Base-by-base conservation (phyloP, 2,329 filamentous ascomycete genomes). In the Diplodia sapinea region DNA sequence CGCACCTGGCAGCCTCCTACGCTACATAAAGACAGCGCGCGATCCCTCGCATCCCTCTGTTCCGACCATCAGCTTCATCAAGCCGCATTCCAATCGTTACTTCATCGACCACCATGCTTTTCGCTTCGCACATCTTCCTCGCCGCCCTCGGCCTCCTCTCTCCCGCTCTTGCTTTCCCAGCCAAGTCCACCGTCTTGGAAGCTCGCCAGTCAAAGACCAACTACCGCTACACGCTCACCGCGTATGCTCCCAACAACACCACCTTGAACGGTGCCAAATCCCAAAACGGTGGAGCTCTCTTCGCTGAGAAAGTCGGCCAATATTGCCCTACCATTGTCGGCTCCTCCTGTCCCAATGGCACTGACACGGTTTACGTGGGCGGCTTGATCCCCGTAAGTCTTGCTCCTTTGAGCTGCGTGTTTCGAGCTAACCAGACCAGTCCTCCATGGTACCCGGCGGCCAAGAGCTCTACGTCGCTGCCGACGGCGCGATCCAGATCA, bases 391-490 rank as follows among this genome's bases (percentile, higher is more conserved):
- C 72, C 11, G 70, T 73, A 64, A 69, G 65, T 65, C 23, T 11
- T 54, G 26, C 36, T 13, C 11, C 17, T 33, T 38, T n/a, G 26
- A 13, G 31, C 3, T 26, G 17, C 26, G 20, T 15, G 26, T 13
- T 4, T 9, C 33, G 8, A 23, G 9, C 62, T 40, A 1, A 33
- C 40, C 33, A 33, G 20, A 9, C 20, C 64, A 70, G 69, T 23
- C 54, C 7, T 66, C 69, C 26, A 47, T 62, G 51, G 72, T 72
- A n/a, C 72, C 72, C 43, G 72, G 72, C 47, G 70, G 72, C 38
- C 72, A 73, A 68, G 69, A 71, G 23, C 64, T 72, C 52, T 73
- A 69, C 65, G 71, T 73, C 55, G 54, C 67, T 20, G 33, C 23
- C 49, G 69, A 69, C 29, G 72, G 72, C 17, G 12, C 47, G 1